These are phyloP conservation scores for Centrapalus pauciflorus DNA, from an alignment of 129 eudicot species.

Conservation along the genomic window DNA sequence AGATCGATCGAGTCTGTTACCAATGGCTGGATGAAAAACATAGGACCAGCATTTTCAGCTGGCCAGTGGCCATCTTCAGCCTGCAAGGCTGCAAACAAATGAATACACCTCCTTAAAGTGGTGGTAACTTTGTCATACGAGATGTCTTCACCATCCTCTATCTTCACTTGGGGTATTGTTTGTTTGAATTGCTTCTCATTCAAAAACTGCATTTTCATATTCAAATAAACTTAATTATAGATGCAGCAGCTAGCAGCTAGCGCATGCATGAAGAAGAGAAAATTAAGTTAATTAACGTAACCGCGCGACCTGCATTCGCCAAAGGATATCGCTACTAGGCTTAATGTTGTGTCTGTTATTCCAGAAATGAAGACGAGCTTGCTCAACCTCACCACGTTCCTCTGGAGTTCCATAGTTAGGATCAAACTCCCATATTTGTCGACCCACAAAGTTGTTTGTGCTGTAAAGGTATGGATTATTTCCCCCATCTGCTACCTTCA, in stretches of 20 bases:
- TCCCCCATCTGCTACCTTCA: slow-evolving; percentile 37
- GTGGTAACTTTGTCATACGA: slow-evolving; percentile 43
- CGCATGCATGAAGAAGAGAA: background rate
- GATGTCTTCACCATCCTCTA: slow-evolving; percentile 57
- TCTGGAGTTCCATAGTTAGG: slow-evolving; percentile 30
- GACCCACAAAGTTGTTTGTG: slow-evolving; percentile 37
- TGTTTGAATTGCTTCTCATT: slow-evolving; percentile 60
- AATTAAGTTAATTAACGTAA: background rate
- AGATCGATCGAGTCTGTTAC: slow-evolving; percentile 14
- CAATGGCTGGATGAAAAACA: slow-evolving; percentile 63
- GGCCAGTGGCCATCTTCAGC: slow-evolving; percentile 83
- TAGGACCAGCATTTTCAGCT: slow-evolving; percentile 67
- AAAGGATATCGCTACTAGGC: slow-evolving; percentile 39
- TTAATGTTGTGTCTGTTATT: slow-evolving; percentile 31
- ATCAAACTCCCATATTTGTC: slow-evolving; percentile 57
- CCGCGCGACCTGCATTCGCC: slow-evolving; percentile 45
- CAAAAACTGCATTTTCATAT: slow-evolving; percentile 39
- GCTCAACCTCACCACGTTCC: slow-evolving; percentile 33
- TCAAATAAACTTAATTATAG: too few species aligned
- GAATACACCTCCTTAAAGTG: slow-evolving; percentile 43
- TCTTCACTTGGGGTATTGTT: slow-evolving; percentile 47
- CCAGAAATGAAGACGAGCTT: slow-evolving; percentile 40
- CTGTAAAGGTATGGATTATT: slow-evolving; percentile 31
- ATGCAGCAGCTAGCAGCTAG: too few species aligned
- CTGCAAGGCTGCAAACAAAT: slow-evolving; percentile 54